These are phyloP conservation scores for Breynia disticha DNA, from an alignment of 441 rosid species.

Conservation along the genomic window DNA sequence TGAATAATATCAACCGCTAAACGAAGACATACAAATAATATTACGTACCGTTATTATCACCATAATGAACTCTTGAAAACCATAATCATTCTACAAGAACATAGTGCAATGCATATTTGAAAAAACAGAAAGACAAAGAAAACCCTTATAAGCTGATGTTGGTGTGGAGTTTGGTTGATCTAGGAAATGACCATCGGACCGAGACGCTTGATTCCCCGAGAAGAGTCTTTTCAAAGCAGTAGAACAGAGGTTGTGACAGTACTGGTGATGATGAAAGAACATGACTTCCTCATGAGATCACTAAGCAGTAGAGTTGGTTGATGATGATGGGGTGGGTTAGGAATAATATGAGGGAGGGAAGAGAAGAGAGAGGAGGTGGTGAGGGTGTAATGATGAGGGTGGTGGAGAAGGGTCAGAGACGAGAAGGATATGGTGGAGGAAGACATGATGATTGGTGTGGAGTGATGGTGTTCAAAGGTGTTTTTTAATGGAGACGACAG, in stretches of 20 bases:
- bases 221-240: constrained; percentile 16
- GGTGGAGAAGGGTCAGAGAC: constrained; percentile 30
- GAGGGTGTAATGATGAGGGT: constrained; percentile 42
- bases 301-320: neutral
- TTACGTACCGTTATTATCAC: too few species aligned
- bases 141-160: constrained; percentile 5
- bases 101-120: too few species aligned
- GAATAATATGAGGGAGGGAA: constrained; percentile 3
- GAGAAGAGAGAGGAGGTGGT: constrained; percentile 12
- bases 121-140: neutral
- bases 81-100: too few species aligned
- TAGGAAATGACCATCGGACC: constrained; percentile 39
- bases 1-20: too few species aligned
- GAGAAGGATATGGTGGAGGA: constrained; percentile 27
- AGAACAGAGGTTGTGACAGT: constrained; percentile 9
- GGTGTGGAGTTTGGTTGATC: constrained; percentile 21
- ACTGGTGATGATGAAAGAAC: neutral
- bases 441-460: constrained; percentile 50
- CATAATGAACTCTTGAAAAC: too few species aligned
- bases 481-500: neutral
- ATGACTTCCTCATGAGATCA: neutral
- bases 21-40: too few species aligned
- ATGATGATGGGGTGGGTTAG: constrained; percentile 2
- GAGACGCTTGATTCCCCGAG: constrained; percentile 58
- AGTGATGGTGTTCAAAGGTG: constrained; percentile 20